phyloP scores from a whole-genome alignment of 208 protist species.

The Polymyxa betae region DNA sequence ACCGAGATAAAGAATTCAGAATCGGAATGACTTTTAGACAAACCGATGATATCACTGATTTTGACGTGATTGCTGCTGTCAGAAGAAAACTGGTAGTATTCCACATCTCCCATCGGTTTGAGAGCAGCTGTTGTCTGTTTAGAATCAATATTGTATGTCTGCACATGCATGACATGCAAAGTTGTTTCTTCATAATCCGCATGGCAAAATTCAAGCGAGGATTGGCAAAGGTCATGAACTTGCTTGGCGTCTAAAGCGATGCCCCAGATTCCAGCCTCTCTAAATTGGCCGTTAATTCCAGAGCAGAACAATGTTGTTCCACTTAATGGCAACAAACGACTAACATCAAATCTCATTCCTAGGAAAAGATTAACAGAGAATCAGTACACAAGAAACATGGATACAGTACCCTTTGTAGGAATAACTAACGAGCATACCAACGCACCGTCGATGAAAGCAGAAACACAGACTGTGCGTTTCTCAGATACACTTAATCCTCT shows the following conservation, averaged over 20 bases:
- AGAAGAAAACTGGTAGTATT: neutral
- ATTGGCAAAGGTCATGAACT: constrained; percentile 36
- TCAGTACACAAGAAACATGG: too few relatives aligned
- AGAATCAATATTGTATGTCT: neutral
- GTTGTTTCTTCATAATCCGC: constrained; percentile 2
- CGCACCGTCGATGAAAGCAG: constrained; percentile 33
- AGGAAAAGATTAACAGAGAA: too few relatives aligned
- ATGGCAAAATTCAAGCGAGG: neutral
- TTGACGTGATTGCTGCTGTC: neutral
- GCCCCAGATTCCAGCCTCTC: constrained; percentile 16
- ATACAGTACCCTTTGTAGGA: neutral
- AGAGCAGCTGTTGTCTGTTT: neutral
- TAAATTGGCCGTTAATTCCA: constrained; percentile 29
- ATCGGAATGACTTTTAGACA: neutral
- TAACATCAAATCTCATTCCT: neutral
- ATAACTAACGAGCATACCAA: constrained; percentile 1
- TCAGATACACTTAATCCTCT: neutral
- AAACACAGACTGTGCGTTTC: neutral
- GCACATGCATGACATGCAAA: neutral
- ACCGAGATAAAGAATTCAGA: neutral
- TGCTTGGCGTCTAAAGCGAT: constrained; percentile 42
- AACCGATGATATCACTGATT: neutral
- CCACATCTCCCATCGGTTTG: neutral
- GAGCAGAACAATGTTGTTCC: neutral
- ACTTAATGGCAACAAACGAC: neutral